phyloP scores from a whole-genome alignment of 1,139 yeast genomes.

The Geotrichum australiense region DNA sequence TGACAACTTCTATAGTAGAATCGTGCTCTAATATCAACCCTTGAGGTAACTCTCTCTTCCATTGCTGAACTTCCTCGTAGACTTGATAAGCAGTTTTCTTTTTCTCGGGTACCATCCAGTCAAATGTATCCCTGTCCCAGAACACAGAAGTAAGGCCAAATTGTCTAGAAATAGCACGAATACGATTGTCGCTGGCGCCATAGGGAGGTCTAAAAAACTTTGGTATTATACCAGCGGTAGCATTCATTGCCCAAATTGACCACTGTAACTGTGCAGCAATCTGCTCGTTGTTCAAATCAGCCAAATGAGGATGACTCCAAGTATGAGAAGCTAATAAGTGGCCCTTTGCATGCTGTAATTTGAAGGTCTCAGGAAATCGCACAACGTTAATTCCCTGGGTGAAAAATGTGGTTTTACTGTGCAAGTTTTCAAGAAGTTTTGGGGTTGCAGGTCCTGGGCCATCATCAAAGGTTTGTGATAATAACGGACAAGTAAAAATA shows the following conservation, averaged over 20 bases:
- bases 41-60: constrained; percentile 40
- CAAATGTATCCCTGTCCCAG: constrained; percentile 90
- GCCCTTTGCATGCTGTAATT: constrained; percentile 49
- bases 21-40: constrained; percentile 87
- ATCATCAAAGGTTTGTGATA: constrained; percentile 90
- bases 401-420: constrained; percentile 65
- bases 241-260: constrained; percentile 98
- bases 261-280: constrained; percentile 86
- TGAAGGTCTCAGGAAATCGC: constrained; percentile 65
- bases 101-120: constrained; percentile 60
- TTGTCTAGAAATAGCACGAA: constrained; percentile 69
- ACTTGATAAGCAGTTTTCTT: constrained; percentile 47
- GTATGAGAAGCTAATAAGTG: constrained; percentile 86
- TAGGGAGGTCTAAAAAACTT: constrained; percentile 95
- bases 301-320: constrained; percentile 86
- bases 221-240: constrained; percentile 83
- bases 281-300: constrained; percentile 67
- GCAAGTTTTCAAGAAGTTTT: constrained; percentile 47
- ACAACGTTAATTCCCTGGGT: constrained; percentile 78
- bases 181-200: constrained; percentile 86
- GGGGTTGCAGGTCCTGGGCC: constrained; percentile 79
- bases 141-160: constrained; percentile 83
- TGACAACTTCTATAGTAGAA: constrained; percentile 57
- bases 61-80: constrained; percentile 45
- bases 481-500: constrained; percentile 56